Evolutionary conservation across 1,139 yeast genomes (phyloP), one percentile per base, ranked within the genome.

Genomic region (Zygosaccharomyces sapae): DNA sequence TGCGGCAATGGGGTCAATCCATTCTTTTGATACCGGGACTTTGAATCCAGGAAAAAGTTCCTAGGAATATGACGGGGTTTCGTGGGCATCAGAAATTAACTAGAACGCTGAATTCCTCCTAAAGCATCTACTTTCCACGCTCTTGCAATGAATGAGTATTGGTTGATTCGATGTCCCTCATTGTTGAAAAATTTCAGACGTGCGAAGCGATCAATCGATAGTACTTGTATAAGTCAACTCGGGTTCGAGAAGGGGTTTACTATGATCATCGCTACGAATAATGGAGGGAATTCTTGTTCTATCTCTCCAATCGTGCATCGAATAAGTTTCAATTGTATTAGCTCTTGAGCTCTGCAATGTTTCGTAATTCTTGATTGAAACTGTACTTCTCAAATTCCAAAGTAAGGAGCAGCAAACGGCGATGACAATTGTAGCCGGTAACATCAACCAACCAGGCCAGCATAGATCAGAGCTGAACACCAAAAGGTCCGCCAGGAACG

Each of bases 371-470:
- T 77, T 70, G 2, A 81, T 72, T 2, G 77, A 70, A 12, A 74
- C 70, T 0, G 78, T 70, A 52, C 85, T 70, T 54, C 83, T 70
- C 71, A 77, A 69, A 24, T 52, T 45, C 59, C 65, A 59, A 30
- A 60, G 47, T 29, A 58, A 33, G 6, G 57, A 58, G 29, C 59
- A 52, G 18, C 51, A 52, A 13, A 55, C 40, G 6, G 60, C 63
- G 20, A 73, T 69, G 35, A 79, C 68, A 1, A 76, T 79, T 0
- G 86, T 80, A 3, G 83, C 71, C 1, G 81, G 86, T 24, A 83
- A 69, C 50, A 81, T 70, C 22, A 81, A 69, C 90, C 90, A 83
- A n/a, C 83, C 79, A 8, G 79, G 72, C 87, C 88, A 83, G 12
- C 70, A 67, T 38, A 82, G 70, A 54, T 77, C 70, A 1, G 88